Conservation (phyloP, 140 eudicot genomes). For the Anethum foeniculum region DNA sequence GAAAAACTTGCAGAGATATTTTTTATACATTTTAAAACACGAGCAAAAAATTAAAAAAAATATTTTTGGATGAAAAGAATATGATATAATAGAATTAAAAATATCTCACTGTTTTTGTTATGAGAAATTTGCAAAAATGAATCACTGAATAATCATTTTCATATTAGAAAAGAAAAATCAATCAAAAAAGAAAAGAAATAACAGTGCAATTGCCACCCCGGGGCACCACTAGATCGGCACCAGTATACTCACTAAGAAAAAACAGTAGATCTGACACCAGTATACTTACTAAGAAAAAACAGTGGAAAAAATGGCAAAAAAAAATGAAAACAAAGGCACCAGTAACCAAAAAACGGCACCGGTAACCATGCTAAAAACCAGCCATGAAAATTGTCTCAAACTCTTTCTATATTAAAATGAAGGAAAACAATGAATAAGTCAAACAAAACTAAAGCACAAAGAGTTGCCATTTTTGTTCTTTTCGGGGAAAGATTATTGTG, state of each 20-base stretch:
- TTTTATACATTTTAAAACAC: too few relatives aligned
- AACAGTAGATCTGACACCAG: neutral
- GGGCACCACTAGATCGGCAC: neutral
- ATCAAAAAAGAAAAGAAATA: too few relatives aligned
- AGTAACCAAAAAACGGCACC: neutral
- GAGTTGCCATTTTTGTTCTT: slow-evolving; percentile 23
- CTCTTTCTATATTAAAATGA: slow-evolving; percentile 23
- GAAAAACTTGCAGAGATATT: too few relatives aligned
- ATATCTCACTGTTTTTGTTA: too few relatives aligned
- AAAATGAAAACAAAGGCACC: neutral
- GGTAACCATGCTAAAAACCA: slow-evolving; percentile 29
- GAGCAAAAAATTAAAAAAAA: too few relatives aligned
- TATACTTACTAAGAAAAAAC: neutral
- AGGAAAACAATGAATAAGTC: slow-evolving; percentile 21
- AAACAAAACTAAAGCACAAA: slow-evolving; percentile 16
- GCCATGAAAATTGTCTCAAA: slow-evolving; percentile 32
- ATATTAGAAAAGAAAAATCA: too few relatives aligned
- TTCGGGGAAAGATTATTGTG: slow-evolving; percentile 25
- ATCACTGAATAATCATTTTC: too few relatives aligned
- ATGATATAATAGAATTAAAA: too few relatives aligned
- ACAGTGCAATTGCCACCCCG: neutral
- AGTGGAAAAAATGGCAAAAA: neutral
- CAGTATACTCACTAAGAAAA: neutral
- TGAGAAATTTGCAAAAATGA: too few relatives aligned
- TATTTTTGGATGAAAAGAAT: too few relatives aligned